Evolutionary conservation across 2,329 filamentous ascomycete genomes (phyloP), one percentile per base, ranked within the genome.

Genomic region (Cadophora luteo-olivacea): DNA sequence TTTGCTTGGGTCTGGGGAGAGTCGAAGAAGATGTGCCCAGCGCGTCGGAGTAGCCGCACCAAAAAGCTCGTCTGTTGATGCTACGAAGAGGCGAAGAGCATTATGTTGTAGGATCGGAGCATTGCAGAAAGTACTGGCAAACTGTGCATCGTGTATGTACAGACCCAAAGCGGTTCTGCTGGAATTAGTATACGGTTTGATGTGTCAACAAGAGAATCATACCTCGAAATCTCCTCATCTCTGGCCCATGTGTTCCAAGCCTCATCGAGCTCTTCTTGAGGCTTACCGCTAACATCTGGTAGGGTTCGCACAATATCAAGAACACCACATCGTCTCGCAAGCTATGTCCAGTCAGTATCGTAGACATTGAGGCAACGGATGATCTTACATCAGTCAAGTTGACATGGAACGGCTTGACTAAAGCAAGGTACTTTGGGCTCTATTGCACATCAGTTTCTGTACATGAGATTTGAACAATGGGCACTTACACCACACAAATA

Each of bases 191-290:
- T 32, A 9, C 2, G 19, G 29, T 29, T 29, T 29, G 29, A 16
- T 9, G 24, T 9, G 12, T 38, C 8, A 38, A 38, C 36, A 38
- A 38, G 12, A 38, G 4, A 11, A 32, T 64, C 52, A 60, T 68
- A 70, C 70, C 70, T 65, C 24, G 55, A 57, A 22, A 58, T 63
- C 22, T 68, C 66, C 57, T 72, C 70, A 32, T 38, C 32, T 48
- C 60, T 54, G 11, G 66, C 68, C 70, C 70, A 72, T 22, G 45
- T 25, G 22, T 63, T 68, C 70, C 70, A 72, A 32, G 57, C 65
- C 48, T 32, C 33, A 25, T 70, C 54, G 16, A 71, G 64, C 33
- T 66, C 54, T 51, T 65, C 62, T n/a, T 36, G 14, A 57, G 62
- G 22, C 24, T 64, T 49, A 12, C 22, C 41, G 48, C 14, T 33